phyloP scores from a whole-genome alignment of 306 rosid genomes.

The Fagus crenata region DNA sequence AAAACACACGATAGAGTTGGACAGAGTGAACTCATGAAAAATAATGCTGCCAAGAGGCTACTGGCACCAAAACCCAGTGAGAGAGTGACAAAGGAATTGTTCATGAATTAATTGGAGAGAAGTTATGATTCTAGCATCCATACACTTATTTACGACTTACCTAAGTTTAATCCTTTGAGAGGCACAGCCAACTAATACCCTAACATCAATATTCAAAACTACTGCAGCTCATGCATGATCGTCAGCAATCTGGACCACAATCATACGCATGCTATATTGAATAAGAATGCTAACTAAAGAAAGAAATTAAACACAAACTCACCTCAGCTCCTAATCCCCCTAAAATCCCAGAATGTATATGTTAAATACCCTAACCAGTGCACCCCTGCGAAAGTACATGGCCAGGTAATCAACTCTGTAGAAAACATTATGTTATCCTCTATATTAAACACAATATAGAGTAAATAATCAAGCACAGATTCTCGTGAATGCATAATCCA shows the following conservation, averaged over 20 bases:
- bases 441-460: background rate
- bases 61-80: background rate
- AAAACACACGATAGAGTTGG: background rate
- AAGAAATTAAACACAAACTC: constrained; percentile 1
- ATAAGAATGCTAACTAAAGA: background rate
- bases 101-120: background rate
- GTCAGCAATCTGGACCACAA: background rate
- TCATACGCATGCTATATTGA: background rate
- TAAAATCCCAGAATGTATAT: background rate
- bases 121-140: background rate
- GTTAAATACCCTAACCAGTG: background rate
- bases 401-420: constrained; percentile 10
- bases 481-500: too few relatives aligned
- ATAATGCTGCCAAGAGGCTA: background rate
- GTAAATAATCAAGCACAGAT: too few relatives aligned
- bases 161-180: background rate
- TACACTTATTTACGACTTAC: background rate
- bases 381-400: background rate
- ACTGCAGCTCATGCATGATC: background rate
- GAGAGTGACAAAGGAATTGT: background rate
- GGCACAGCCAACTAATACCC: background rate
- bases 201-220: background rate
- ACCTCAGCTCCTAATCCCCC: background rate
- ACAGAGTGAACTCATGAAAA: too few relatives aligned
- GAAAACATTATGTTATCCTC: background rate